Evolutionary conservation across 1,284 basidiomycete species (phyloP).

Genomic region (Fomes fomentarius): DNA sequence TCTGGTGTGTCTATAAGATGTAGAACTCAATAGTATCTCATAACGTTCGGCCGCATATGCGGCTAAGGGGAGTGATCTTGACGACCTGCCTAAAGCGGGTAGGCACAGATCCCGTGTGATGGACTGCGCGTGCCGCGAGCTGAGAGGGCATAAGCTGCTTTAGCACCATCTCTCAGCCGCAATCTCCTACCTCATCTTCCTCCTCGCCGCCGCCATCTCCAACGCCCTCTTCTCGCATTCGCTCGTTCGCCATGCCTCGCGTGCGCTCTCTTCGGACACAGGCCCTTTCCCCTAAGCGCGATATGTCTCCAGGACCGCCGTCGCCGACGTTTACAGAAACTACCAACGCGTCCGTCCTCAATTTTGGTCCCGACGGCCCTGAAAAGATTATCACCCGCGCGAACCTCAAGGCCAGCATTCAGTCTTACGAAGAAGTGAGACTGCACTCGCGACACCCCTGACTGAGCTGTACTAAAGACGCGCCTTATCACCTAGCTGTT

Average conservation of each 20-base stretch:
- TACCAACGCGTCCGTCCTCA: conserved; percentile 75
- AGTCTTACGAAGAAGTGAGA: conserved; percentile 80
- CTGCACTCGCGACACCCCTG: not conserved
- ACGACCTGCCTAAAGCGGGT: conserved; percentile 17
- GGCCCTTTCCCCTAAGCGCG: conserved; percentile 49
- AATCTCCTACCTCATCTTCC: conserved; percentile 14
- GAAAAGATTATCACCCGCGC: conserved; percentile 83
- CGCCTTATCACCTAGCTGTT: conserved; percentile 59
- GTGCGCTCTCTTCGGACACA: conserved; percentile 63
- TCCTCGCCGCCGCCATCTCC: conserved; percentile 1
- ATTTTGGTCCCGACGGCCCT: conserved; percentile 71
- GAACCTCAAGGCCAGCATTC: conserved; percentile 77
- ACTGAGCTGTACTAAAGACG: conserved; percentile 7
- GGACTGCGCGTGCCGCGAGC: conserved; percentile 16
- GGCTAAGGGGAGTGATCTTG: conserved; percentile 1
- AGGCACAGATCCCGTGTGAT: conserved; percentile 15
- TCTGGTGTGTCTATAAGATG: not conserved
- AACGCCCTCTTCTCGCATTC: not conserved
- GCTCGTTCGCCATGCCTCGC: conserved; percentile 52
- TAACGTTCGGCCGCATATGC: no score
- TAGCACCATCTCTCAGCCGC: conserved; percentile 13
- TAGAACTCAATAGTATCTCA: no score
- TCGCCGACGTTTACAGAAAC: conserved; percentile 85
- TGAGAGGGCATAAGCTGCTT: conserved; percentile 1
- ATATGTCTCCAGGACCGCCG: conserved; percentile 60